Conservation (phyloP, 495 filamentous ascomycete genomes). For the Niebla homalea region DNA sequence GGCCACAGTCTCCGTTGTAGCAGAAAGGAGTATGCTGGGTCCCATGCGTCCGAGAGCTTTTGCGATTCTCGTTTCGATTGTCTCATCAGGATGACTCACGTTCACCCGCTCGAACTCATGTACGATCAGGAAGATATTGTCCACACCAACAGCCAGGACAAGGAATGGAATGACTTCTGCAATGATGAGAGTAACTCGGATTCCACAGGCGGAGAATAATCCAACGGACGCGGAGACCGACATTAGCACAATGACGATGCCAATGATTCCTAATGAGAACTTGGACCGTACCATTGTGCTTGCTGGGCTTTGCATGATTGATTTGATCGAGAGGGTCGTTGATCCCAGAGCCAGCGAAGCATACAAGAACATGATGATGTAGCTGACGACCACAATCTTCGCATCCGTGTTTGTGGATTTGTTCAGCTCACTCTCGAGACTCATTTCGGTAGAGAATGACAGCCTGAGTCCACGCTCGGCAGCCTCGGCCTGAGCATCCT, state of each 20-base stretch:
- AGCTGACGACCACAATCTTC: slow-evolving; percentile 93
- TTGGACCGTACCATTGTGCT: slow-evolving; percentile 86
- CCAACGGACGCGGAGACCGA: slow-evolving; percentile 91
- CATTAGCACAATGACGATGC: slow-evolving; percentile 92
- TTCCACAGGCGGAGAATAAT: slow-evolving; percentile 73
- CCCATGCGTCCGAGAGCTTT: slow-evolving; percentile 86
- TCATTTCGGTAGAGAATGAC: slow-evolving; percentile 89
- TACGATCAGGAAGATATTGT: slow-evolving; percentile 98
- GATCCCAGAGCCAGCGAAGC: slow-evolving; percentile 85
- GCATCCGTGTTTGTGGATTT: slow-evolving; percentile 96
- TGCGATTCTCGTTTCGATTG: slow-evolving; percentile 71
- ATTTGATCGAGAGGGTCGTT: slow-evolving; percentile 59
- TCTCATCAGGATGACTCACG: slow-evolving; percentile 69
- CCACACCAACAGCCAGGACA: slow-evolving; percentile 88
- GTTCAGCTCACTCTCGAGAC: slow-evolving; percentile 82
- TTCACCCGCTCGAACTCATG: slow-evolving; percentile 97
- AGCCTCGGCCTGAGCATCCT: slow-evolving; percentile 69
- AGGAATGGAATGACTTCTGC: slow-evolving; percentile 98
- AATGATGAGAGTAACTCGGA: slow-evolving; percentile 93
- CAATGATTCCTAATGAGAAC: slow-evolving; percentile 81
- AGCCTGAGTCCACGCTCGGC: slow-evolving; percentile 62
- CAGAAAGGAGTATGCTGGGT: slow-evolving; percentile 91
- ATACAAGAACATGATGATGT: slow-evolving; percentile 97
- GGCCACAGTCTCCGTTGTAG: slow-evolving; percentile 80
- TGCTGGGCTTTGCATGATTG: slow-evolving; percentile 65